Base-by-base conservation (phyloP, 192 early-diverging fungal species). In the Coemansia sp. region DNA sequence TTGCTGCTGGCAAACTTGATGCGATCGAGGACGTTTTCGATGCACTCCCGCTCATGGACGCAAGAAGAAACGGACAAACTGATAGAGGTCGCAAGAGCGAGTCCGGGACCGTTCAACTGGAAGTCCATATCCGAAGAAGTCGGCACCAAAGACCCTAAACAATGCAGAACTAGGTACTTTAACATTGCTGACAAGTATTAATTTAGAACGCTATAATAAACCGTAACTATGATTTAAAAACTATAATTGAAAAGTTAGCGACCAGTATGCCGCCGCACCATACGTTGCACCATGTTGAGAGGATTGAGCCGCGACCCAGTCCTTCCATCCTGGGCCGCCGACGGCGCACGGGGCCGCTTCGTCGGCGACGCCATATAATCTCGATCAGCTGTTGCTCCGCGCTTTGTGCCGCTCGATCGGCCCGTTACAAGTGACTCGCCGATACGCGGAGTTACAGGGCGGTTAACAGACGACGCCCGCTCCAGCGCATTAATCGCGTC, bases 401-500 rank as follows among this genome's bases (percentile, higher is more conserved):
- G 61, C 50, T 78, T 78, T 2, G 59, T 62, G 10, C 74, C 68
- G 49, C 65, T 68, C 5, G 48, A 20, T 51, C 49, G n/a, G 22
- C 22, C 49, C 22, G 15, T 3, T 14, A 10, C 9, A 20, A 15
- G 5, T 11, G 28, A 2, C 23, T 54, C 52, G 52, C 14, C n/a
- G 12, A 9, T 28, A n/a, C 11, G 52, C 12, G 52, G 52, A 52
- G 48, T 58, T 15, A 38, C 19, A 17, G 19, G 28, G 5, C 28
- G 26, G 15, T 50, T 50, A 4, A 51, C 46, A 2, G 49, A 44
- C 37, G 42, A 54, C 5, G 66, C 66, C 9, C 70, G 62, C 49
- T 78, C 71, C 44, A 79, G 47, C 48, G 62, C 53, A 44, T 53
- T 54, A 11, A 79, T 79, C 11, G 76, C 61, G 6, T 73, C 71